Evolutionary conservation across 73 alveolate species (phyloP), one percentile per base, ranked within the genome.

Genomic region (Paramecium primaurelia): DNA sequence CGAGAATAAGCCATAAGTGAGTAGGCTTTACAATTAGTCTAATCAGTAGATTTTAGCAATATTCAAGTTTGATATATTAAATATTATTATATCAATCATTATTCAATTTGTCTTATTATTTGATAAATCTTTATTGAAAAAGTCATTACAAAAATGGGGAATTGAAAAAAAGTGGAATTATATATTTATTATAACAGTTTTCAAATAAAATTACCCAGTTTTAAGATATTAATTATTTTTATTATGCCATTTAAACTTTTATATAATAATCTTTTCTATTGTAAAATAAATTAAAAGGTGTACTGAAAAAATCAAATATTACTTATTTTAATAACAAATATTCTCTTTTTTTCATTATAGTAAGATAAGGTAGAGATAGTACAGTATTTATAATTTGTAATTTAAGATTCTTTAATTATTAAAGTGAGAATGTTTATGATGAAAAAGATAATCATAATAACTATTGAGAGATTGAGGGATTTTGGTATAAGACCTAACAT

Each of bases 1-100:
- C 14, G 89, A 18, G 89, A 77, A 77, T 25, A 32, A 20, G 91
- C 40, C 28, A 47, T 80, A 49, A 80, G 91, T 80, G 22, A 80
- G 30, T 45, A 80, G 6, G 77, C 91, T 7, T 47, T 20, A 18
- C 20, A 34, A 44, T 47, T 80, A 18, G 77, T 80, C 44, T 20
- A 14, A 80, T 80, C 77, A 22, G 77, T 80, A 44, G 75, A 80
- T 49, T 80, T 80, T 47, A 80, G 54, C 77, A 49, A 49, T 20
- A 80, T 80, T 7, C 26, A 80, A 42, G 75, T 80, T 18, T 80
- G 91, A 45, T 80, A 18, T 80, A 73, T 40, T 45, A 80, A 42
- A 80, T 45, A 25, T 44, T n/a, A 25, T 22, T 6, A 80, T 32
- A 34, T n/a, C 18, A 75, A 80, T 45, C 71, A 26, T 37, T 80